Conservation (phyloP, 2,329 filamentous ascomycete species). For the Aspergillus persii region DNA sequence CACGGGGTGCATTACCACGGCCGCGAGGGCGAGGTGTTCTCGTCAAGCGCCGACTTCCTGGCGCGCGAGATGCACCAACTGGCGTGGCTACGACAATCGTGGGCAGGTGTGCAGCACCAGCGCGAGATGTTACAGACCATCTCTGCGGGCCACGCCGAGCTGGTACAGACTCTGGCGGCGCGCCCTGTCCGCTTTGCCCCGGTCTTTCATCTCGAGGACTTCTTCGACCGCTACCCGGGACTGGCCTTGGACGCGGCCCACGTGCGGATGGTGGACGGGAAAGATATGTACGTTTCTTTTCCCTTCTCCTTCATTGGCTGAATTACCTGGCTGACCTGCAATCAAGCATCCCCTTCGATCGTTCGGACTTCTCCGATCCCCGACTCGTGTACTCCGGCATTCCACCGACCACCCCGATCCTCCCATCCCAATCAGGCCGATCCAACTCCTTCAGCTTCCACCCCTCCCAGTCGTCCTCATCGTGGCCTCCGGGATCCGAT, state of each 20-base stretch:
- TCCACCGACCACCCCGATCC: conserved; percentile 7
- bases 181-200: conserved; percentile 72
- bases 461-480: conserved; percentile 22
- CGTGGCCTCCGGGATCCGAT: conserved; percentile 5
- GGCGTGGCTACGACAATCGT: conserved; percentile 69
- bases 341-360: conserved; percentile 10
- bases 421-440: conserved; percentile 17
- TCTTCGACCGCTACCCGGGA: conserved; percentile 78
- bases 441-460: conserved; percentile 23
- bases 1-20: conserved; percentile 78
- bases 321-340: not conserved
- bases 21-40: conserved; percentile 62
- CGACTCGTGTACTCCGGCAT: conserved; percentile 16
- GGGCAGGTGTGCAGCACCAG: conserved; percentile 78
- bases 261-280: conserved; percentile 66
- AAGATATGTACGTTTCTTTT: conserved; percentile 44
- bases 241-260: conserved; percentile 72
- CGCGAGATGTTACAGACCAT: conserved; percentile 74
- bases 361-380: conserved; percentile 14
- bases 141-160: conserved; percentile 73
- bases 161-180: conserved; percentile 69
- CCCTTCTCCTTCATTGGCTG: not conserved
- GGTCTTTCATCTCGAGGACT: conserved; percentile 81
- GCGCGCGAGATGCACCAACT: conserved; percentile 78
- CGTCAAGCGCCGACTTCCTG: conserved; percentile 66